Evolutionary conservation across 768 basidiomycete species (phyloP), one percentile per base, ranked within the genome.

Genomic region (Mrakia hoshinonis): DNA sequence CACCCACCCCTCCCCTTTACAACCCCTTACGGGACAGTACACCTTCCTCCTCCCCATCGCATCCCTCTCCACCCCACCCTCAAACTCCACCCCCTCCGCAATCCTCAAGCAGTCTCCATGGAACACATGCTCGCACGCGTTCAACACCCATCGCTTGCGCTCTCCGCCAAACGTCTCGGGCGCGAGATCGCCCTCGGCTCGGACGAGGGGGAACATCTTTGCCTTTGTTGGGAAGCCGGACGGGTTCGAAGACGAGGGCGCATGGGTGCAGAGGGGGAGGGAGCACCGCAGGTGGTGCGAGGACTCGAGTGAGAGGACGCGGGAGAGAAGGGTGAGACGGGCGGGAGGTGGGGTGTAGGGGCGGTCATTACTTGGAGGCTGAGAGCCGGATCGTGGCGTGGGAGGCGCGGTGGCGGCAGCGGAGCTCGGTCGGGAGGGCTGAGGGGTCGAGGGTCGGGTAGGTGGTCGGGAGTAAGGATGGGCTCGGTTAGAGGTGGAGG

Each of bases 271-370:
- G 34, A 55, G 52, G 5, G 70, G 47, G 29, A 66, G 29, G 48
- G 70, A 71, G 58, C 70, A 71, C 0, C 70, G 70, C 15, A 71
- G 63, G 36, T 71, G 70, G 26, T 71, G 70, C 22, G 54, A 43
- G 36, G 15, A 20, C 36, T 71, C 70, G 39, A 71, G 65, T 26
- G 63, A 29, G 20, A 67, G 36, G 43, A 71, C 70, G 0, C 65
- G 70, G 26, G 65, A 64, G 36, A 71, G 70, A 36, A 71, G 70
- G 38, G 70, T 71, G n/a, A 65, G 54, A 2, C 70, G 70, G 22
- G 62, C 61, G 1, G 63, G 15, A 12, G 70, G 70, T 3, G 67
- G 67, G 12, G 55, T 48, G 31, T 68, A 68, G 24, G 43, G 62
- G 12, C 58, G 58, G 31, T 36, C 31, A 38, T 64, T 34, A 31